Evolutionary conservation across 495 filamentous ascomycete species (phyloP).

Genomic region (Clavariopsis aquatica): DNA sequence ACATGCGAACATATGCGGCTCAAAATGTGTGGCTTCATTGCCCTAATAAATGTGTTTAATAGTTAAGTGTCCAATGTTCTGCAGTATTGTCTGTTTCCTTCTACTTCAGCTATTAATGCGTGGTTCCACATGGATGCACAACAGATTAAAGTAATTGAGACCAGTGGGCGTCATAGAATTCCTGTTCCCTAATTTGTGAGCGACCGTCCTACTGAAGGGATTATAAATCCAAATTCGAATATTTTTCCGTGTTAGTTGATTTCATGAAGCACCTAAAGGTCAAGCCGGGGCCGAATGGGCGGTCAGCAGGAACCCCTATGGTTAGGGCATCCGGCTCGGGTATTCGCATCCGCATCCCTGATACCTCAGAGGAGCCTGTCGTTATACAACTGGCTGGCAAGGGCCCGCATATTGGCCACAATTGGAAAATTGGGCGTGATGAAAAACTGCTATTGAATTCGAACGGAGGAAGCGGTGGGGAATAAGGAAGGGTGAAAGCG

Average conservation of each 20-base stretch:
- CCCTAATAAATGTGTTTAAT: too few relatives aligned
- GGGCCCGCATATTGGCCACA: slow-evolving; percentile 31
- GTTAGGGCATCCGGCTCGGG: slow-evolving; percentile 11
- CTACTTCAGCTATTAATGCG: too few relatives aligned
- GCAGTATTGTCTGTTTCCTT: too few relatives aligned
- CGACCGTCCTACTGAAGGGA: slow-evolving; percentile 1
- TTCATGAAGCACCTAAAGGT: slow-evolving; percentile 7
- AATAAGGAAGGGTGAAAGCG: slow-evolving; percentile 44
- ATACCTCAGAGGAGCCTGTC: slow-evolving; percentile 18
- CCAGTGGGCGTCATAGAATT: slow-evolving; percentile 14
- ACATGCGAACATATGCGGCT: too few relatives aligned
- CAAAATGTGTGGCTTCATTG: too few relatives aligned
- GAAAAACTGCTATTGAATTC: slow-evolving; percentile 39
- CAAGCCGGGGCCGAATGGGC: slow-evolving; percentile 6
- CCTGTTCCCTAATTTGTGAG: slow-evolving; percentile 12
- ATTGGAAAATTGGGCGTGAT: slow-evolving; percentile 39
- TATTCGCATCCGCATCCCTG: slow-evolving; percentile 26
- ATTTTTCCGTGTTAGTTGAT: background rate
- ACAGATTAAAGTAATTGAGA: slow-evolving; percentile 14
- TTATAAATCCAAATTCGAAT: background rate
- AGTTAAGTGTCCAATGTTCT: too few relatives aligned
- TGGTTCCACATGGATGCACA: slow-evolving; percentile 10
- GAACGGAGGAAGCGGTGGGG: slow-evolving; percentile 45
- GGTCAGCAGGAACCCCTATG: slow-evolving; percentile 14
- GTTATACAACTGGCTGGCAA: slow-evolving; percentile 31